Percentiles rank a stretch among this genome's conserved stretches.
phyloP scores from a whole-genome alignment of 2,329 filamentous ascomycete genomes.

The Exophiala mesophila region DNA sequence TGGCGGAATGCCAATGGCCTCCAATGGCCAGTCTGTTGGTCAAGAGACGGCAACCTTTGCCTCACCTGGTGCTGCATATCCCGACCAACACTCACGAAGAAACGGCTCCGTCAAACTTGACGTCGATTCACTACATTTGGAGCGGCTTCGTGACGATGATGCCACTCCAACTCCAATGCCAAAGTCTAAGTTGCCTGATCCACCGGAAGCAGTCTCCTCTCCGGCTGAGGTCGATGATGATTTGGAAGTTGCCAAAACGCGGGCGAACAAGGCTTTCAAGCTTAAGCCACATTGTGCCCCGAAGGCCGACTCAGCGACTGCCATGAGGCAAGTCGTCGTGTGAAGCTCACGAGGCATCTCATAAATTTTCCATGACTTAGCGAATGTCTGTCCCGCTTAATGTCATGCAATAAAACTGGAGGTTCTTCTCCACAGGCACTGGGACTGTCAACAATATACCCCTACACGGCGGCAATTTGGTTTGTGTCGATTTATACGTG shows the following conservation, averaged over 20 bases:
- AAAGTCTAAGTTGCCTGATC: background rate
- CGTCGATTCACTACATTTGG: slow-evolving; percentile 7
- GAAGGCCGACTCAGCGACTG: slow-evolving; percentile 15
- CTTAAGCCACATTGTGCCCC: slow-evolving; percentile 20
- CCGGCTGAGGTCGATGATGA: slow-evolving; percentile 5
- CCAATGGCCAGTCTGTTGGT: slow-evolving; percentile 35
- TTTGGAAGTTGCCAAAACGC: slow-evolving; percentile 15
- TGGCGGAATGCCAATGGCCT: slow-evolving; percentile 39
- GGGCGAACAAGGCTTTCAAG: slow-evolving; percentile 18
- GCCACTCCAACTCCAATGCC: slow-evolving; percentile 12
- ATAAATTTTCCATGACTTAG: too few relatives aligned
- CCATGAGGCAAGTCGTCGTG: slow-evolving; percentile 18
- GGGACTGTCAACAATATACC: too few relatives aligned
- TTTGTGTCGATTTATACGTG: too few relatives aligned
- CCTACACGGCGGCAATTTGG: too few relatives aligned
- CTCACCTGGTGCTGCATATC: background rate
- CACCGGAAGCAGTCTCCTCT: background rate
- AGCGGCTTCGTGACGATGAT: slow-evolving; percentile 17
- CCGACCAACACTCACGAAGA: slow-evolving; percentile 3
- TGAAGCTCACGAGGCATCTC: too few relatives aligned
- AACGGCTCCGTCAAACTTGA: background rate
- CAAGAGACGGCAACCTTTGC: slow-evolving; percentile 13
- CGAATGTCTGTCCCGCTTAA: too few relatives aligned
- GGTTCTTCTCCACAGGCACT: too few relatives aligned
- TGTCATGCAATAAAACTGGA: too few relatives aligned